Evolutionary conservation across 805 yeast genomes (phyloP), one percentile per base, ranked within the genome.

Genomic region (Millerago galiae): DNA sequence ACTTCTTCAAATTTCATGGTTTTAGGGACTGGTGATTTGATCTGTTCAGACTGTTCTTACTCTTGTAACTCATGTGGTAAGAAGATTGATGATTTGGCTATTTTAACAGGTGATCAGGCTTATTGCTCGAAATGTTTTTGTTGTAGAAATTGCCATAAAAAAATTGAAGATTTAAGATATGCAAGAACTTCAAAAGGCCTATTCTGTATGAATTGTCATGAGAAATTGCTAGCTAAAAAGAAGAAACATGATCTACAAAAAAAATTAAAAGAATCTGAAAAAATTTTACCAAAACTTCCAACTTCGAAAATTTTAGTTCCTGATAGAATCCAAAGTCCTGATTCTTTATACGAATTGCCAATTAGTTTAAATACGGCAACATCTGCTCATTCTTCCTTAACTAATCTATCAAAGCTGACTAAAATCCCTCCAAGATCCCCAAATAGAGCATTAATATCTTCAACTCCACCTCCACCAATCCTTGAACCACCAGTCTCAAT

Each of bases 171-270:
- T 63, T 67, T 90, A 50, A 73, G 89, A 51, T 93, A 93, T 60
- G 97, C 97, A 13, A 74, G 95, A 57, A 91, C 97, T 1, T 81
- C 90, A 34, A 90, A 85, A 55, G 98, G 98, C 0, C 68, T 91
- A 35, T 90, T 88, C 58, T 91, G 99, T 63, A 87, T 90, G 87
- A 70, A 75, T 25, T 91, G 99, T 61, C 97, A 93, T 63, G 90
- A 87, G 56, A 75, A 79, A 51, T 66, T 91, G 46, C 64, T 90
- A 58, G 89, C 82, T 35, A 82, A 81, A 57, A 82, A 88, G 65
- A 80, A 78, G 52, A 72, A 75, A 49, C 77, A 81, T 51, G 76
- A 50, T 75, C 43, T 51, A 26, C 41, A 38, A 31, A 35, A 29
- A n/a, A 29, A 21, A 21, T 7, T 21, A 7, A 21, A 21, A 21